phyloP scores from a whole-genome alignment of 202 grass and related monocot genomes.

The Elaeis oleifera region DNA sequence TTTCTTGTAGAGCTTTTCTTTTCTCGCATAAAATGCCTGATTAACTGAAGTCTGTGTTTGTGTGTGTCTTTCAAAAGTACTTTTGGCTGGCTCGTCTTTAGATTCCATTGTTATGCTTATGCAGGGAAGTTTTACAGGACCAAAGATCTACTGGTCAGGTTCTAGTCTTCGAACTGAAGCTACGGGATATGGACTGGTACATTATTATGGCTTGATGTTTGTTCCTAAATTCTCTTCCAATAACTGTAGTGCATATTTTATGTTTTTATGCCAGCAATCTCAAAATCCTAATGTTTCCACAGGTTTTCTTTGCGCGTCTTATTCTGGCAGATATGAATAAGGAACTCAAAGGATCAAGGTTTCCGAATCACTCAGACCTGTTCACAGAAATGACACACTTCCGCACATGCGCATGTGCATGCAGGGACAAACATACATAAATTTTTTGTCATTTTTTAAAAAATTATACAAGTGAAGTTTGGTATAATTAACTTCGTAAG shows the following conservation, averaged over 20 bases:
- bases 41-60: neutral
- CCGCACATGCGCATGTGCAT: too few species aligned
- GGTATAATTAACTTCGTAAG: too few species aligned
- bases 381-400: too few species aligned
- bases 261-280: slow-evolving; percentile 10
- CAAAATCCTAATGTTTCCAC: slow-evolving; percentile 8
- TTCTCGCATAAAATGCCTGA: too few species aligned
- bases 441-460: too few species aligned
- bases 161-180: slow-evolving; percentile 97
- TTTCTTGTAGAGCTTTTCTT: too few species aligned
- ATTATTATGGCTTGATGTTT: neutral
- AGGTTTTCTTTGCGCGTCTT: slow-evolving; percentile 97
- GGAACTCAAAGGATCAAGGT: slow-evolving; percentile 99
- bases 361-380: slow-evolving; percentile 9
- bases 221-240: neutral
- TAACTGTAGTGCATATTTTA: slow-evolving; percentile 15
- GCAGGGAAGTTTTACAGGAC: slow-evolving; percentile 99
- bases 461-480: too few species aligned
- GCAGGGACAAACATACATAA: too few species aligned
- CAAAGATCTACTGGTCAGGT: slow-evolving; percentile 98
- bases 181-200: slow-evolving; percentile 96
- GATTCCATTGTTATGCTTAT: slow-evolving; percentile 56
- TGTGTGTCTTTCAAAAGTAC: slow-evolving; percentile 8
- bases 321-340: slow-evolving; percentile 99
- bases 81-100: slow-evolving; percentile 19